phyloP scores from a whole-genome alignment of 1,284 basidiomycete genomes.

The Leccinum fuscescens region DNA sequence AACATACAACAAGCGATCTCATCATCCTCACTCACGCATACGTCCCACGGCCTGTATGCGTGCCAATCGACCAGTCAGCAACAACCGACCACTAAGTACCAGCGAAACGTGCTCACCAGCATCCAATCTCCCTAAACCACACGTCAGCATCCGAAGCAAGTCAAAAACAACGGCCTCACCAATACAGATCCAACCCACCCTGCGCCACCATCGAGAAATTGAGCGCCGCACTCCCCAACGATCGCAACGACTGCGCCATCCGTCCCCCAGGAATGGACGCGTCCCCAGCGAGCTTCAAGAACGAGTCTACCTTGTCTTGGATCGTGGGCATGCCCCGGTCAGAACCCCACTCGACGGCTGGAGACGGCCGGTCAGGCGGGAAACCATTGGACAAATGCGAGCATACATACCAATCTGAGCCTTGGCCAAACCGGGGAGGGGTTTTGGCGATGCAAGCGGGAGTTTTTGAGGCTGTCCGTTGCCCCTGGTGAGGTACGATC shows the following conservation, averaged over 20 bases:
- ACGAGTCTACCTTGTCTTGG: constrained; percentile 67
- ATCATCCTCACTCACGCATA: constrained; percentile 56
- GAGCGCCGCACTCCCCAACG: constrained; percentile 86
- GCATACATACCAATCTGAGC: constrained; percentile 63
- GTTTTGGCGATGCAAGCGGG: constrained; percentile 66
- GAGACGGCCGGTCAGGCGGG: neutral
- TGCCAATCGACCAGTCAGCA: constrained; percentile 6
- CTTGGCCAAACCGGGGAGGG: constrained; percentile 72
- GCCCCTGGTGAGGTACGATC: constrained; percentile 71
- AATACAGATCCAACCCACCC: constrained; percentile 81
- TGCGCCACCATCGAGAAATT: constrained; percentile 84
- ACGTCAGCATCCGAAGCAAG: neutral
- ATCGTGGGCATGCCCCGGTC: constrained; percentile 67
- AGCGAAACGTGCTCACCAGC: constrained; percentile 49
- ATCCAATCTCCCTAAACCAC: constrained; percentile 79
- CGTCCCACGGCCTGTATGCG: constrained; percentile 70
- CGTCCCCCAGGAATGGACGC: constrained; percentile 67
- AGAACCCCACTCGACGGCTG: constrained; percentile 90
- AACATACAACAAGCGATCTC: neutral
- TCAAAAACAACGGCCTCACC: constrained; percentile 45
- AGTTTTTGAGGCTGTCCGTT: constrained; percentile 61
- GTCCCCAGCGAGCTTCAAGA: constrained; percentile 77
- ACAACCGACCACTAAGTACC: neutral
- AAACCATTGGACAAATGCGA: neutral
- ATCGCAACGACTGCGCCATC: constrained; percentile 87